A percentile compares a stretch with the other conserved stretches of the same genome.
These are phyloP conservation scores for Candida peoriensis DNA, from an alignment of 805 yeast genomes.

Conservation along the genomic window DNA sequence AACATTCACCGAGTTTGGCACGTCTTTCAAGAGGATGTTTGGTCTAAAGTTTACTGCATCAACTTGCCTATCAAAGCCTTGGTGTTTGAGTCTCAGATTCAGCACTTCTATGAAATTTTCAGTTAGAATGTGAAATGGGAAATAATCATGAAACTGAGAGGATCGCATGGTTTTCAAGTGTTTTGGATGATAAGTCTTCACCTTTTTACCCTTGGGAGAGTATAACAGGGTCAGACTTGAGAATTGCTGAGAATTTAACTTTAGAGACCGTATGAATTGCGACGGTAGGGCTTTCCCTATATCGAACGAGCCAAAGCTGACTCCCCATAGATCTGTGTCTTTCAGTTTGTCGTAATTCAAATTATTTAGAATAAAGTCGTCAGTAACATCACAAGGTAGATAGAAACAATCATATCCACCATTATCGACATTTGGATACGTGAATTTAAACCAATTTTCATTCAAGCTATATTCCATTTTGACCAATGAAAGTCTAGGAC, in stretches of 20 bases:
- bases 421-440: conserved; percentile 9
- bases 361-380: conserved; percentile 11
- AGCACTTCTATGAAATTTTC: conserved; percentile 9
- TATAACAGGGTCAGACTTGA: conserved; percentile 12
- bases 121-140: conserved; percentile 14
- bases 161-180: conserved; percentile 7
- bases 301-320: conserved; percentile 13
- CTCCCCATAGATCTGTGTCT: conserved; percentile 17
- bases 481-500: conserved; percentile 14
- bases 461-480: too few species aligned
- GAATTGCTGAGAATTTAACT: conserved; percentile 5
- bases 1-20: conserved; percentile 1
- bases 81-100: conserved; percentile 5
- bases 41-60: conserved; percentile 16
- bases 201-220: conserved; percentile 13
- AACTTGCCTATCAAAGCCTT: conserved; percentile 5
- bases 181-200: conserved; percentile 14
- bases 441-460: conserved; percentile 16
- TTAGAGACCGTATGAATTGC: conserved; percentile 13
- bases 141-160: conserved; percentile 18
- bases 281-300: conserved; percentile 16
- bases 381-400: conserved; percentile 15
- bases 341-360: neutral
- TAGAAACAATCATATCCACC: conserved; percentile 6
- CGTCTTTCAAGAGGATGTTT: conserved; percentile 10